Conservation (phyloP, 495 filamentous ascomycete genomes). For the Apiosordaria backusii region DNA sequence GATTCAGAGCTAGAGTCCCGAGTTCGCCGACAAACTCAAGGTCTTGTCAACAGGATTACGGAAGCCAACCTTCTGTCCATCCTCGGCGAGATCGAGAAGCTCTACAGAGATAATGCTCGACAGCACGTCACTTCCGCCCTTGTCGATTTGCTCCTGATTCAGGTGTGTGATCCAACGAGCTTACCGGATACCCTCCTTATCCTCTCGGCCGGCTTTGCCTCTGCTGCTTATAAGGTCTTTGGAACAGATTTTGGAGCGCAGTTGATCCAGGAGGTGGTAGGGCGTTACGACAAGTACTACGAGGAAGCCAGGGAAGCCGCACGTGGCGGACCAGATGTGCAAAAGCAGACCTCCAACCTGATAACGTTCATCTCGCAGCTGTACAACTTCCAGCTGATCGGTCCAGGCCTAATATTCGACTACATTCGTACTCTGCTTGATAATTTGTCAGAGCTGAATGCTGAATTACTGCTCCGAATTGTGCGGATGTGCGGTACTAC, state of each 20-base stretch:
- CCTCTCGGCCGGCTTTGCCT: slow-evolving; percentile 84
- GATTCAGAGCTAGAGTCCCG: slow-evolving; percentile 65
- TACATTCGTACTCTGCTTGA: slow-evolving; percentile 75
- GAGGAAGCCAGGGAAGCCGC: slow-evolving; percentile 39
- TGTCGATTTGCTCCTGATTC: slow-evolving; percentile 65
- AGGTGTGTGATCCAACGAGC: slow-evolving; percentile 70
- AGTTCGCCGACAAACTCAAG: slow-evolving; percentile 75
- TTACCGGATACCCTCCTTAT: slow-evolving; percentile 86
- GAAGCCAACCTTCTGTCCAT: slow-evolving; percentile 84
- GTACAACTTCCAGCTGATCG: slow-evolving; percentile 87
- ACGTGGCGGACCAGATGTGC: slow-evolving; percentile 42
- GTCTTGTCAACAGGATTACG: slow-evolving; percentile 86
- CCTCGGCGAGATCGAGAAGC: slow-evolving; percentile 69
- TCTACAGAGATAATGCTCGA: slow-evolving; percentile 77
- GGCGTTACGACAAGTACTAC: slow-evolving; percentile 60
- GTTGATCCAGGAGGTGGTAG: slow-evolving; percentile 70
- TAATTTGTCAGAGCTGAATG: slow-evolving; percentile 80
- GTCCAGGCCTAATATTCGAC: slow-evolving; percentile 80
- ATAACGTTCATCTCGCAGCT: slow-evolving; percentile 80
- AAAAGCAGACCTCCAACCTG: slow-evolving; percentile 73
- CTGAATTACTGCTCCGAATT: slow-evolving; percentile 82
- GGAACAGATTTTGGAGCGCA: slow-evolving; percentile 87
- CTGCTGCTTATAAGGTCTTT: slow-evolving; percentile 78
- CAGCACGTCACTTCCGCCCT: slow-evolving; percentile 79
- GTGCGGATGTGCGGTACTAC: slow-evolving; percentile 76